Base-by-base conservation (phyloP, 805 yeast species). In the Starmera caribaea region DNA sequence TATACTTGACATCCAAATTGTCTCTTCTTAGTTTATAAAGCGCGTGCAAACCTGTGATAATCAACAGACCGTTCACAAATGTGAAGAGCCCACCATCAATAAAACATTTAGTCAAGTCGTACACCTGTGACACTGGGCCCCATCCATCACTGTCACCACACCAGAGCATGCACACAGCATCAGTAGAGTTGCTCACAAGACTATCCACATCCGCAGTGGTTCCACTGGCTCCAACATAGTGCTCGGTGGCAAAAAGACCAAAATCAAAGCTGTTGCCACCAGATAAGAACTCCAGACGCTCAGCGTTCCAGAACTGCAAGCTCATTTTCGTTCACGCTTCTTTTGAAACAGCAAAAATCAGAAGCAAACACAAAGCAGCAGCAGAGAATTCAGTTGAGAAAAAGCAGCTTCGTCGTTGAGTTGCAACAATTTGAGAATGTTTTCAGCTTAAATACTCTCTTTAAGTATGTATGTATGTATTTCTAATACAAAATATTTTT, bases 41-140 rank as follows among this genome's bases (percentile, higher is more conserved):
- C 38, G 66, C 68, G 43, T 57, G 53, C 2, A 56, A 32, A 5
- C 80, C 81, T 29, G 63, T 50, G 1, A 65, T 15, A 3, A 76
- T 45, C 65, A 74, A 65, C 17, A 65, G 55, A 13, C 66, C 29
- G 12, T 73, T 71, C 0, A 69, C 45, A 1, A 56, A 38, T 15
- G 71, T 63, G 39, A 71, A 63, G 5, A 77, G 45, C 0, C 63
- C 59, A 24, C 81, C 82, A 47, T 74, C 76, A 14, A 72, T 62
- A 50, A 79, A 73, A 45, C 84, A 16, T 3, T 32, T 15, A 8
- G 28, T 33, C 16, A 24, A 33, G 16, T 16, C 12, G 26, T 17
- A 16, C 12, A 17, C 16, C 5, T 14, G 29, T 11, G n/a, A 21
- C 16, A 21, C 26, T 21, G 26, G 26, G 6, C 26, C 26, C 26